Evolutionary conservation across 257 asterid species (phyloP).

Genomic region (Gentiana macrophylla): DNA sequence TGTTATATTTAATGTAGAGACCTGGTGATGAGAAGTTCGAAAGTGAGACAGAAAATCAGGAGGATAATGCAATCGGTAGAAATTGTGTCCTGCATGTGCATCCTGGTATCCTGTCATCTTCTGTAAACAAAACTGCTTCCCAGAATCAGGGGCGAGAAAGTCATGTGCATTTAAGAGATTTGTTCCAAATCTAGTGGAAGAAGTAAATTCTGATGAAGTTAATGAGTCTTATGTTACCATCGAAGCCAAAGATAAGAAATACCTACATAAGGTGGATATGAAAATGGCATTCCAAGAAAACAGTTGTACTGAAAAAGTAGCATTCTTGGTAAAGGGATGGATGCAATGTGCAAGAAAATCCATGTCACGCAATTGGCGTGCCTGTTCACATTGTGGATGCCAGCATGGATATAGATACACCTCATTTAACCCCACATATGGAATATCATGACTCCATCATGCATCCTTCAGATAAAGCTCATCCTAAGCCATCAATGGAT

Average conservation of each 20-base stretch:
- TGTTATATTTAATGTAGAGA: slow-evolving; percentile 28
- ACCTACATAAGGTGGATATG: slow-evolving; percentile 21
- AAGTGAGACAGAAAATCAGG: slow-evolving; percentile 25
- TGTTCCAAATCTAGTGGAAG: slow-evolving; percentile 36
- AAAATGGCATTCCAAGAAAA: slow-evolving; percentile 32
- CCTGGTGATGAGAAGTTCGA: slow-evolving; percentile 38
- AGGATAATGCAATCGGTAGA: slow-evolving; percentile 30
- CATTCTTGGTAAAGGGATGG: slow-evolving; percentile 23
- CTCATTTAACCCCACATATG: slow-evolving; percentile 23
- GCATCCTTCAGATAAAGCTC: slow-evolving; percentile 35
- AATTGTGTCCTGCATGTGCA: slow-evolving; percentile 28
- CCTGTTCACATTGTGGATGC: slow-evolving; percentile 90
- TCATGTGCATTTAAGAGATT: slow-evolving; percentile 41
- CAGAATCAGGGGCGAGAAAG: slow-evolving; percentile 24
- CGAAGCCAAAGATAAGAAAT: slow-evolving; percentile 34
- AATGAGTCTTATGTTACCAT: slow-evolving; percentile 44
- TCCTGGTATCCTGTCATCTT: slow-evolving; percentile 26
- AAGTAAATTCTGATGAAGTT: slow-evolving; percentile 28
- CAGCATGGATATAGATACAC: slow-evolving; percentile 28
- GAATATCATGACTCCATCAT: slow-evolving; percentile 27
- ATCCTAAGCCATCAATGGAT: slow-evolving; percentile 32
- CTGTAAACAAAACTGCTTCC: slow-evolving; percentile 21
- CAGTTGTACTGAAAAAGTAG: slow-evolving; percentile 23
- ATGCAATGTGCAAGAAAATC: slow-evolving; percentile 32
- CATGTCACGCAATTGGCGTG: slow-evolving; percentile 61